Evolutionary conservation across 768 basidiomycete species (phyloP).

Genomic region (Naganishia kalamii): DNA sequence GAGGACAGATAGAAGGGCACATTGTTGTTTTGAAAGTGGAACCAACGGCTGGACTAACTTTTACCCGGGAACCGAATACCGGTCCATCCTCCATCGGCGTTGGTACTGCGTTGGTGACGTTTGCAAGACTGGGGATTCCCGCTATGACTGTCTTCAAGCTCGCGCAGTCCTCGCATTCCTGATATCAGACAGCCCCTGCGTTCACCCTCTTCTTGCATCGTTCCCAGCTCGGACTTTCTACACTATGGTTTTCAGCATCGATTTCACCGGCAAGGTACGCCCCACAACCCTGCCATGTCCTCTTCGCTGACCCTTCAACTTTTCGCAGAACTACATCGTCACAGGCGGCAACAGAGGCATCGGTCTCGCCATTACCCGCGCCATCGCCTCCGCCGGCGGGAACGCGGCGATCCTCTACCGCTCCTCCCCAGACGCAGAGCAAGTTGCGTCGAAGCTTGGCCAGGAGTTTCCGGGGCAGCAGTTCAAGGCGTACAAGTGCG

Average conservation of each 20-base stretch:
- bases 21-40: no score
- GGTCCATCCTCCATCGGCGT: no score
- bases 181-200: no score
- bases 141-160: no score
- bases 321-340: slow-evolving; percentile 19
- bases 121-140: no score
- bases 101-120: no score
- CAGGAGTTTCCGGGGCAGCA: slow-evolving; percentile 50
- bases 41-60: no score
- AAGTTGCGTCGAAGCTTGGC: slow-evolving; percentile 52
- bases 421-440: slow-evolving; percentile 51
- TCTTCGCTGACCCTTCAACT: not conserved
- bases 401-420: slow-evolving; percentile 61
- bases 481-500: slow-evolving; percentile 58
- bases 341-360: slow-evolving; percentile 54
- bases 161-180: no score
- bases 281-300: not conserved
- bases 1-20: no score
- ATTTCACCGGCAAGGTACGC: slow-evolving; percentile 23
- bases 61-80: no score
- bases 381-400: slow-evolving; percentile 55
- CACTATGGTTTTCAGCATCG: slow-evolving; percentile 23
- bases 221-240: no score
- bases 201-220: no score
- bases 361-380: slow-evolving; percentile 55